Conservation (phyloP, 2,329 filamentous ascomycete species). For the Xylaria sp. region DNA sequence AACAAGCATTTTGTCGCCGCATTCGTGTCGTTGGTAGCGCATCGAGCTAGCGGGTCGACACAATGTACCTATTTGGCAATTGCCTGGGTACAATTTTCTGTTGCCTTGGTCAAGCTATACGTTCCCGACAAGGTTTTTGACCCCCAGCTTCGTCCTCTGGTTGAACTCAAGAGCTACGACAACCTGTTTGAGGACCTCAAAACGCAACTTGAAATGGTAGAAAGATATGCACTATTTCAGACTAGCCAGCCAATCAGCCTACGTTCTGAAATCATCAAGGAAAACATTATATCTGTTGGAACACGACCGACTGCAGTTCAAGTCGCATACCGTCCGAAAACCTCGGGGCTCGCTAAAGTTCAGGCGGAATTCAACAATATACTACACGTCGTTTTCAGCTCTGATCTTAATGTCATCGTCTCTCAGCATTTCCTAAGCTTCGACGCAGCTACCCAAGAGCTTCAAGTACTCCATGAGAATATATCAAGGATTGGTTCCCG, state of each 20-base stretch:
- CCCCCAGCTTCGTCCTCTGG: slow-evolving; percentile 73
- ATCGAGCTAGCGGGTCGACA: slow-evolving; percentile 43
- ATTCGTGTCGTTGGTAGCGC: slow-evolving; percentile 57
- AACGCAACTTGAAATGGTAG: slow-evolving; percentile 68
- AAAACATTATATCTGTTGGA: slow-evolving; percentile 73
- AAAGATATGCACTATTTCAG: slow-evolving; percentile 72
- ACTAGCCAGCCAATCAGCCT: slow-evolving; percentile 76
- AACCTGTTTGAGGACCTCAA: slow-evolving; percentile 67
- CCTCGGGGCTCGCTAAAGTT: slow-evolving; percentile 74
- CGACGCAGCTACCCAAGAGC: slow-evolving; percentile 54
- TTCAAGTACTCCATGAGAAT: slow-evolving; percentile 64
- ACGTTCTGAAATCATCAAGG: slow-evolving; percentile 70
- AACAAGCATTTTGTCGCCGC: slow-evolving; percentile 58
- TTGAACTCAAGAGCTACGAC: slow-evolving; percentile 71
- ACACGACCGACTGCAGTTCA: slow-evolving; percentile 71
- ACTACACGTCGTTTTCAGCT: slow-evolving; percentile 70
- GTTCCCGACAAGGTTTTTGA: slow-evolving; percentile 90
- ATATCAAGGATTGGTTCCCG: slow-evolving; percentile 77
- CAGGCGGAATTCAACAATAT: slow-evolving; percentile 87
- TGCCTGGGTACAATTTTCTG: slow-evolving; percentile 80
- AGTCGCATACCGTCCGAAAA: slow-evolving; percentile 76
- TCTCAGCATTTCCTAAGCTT: slow-evolving; percentile 51
- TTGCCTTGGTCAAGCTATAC: slow-evolving; percentile 80
- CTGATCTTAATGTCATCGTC: slow-evolving; percentile 56
- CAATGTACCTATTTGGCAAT: slow-evolving; percentile 58